Percentiles rank a stretch among this genome's conserved stretches.
phyloP scores from a whole-genome alignment of 805 yeast genomes.

The Schwanniomyces polymorphus region DNA sequence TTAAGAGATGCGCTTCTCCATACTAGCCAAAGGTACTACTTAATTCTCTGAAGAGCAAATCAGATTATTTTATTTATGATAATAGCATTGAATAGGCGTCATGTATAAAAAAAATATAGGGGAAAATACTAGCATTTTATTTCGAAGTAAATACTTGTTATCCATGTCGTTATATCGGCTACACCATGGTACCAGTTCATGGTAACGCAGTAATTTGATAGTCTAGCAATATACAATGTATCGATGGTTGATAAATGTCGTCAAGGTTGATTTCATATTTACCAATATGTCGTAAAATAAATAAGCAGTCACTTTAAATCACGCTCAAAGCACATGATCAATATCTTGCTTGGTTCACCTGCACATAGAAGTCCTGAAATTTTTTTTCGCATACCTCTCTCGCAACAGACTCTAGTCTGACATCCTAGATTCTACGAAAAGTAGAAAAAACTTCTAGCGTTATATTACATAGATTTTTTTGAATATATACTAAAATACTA shows the following conservation, averaged over 20 bases:
- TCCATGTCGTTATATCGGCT: too few relatives aligned
- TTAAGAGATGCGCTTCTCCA: too few relatives aligned
- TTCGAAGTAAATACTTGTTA: too few relatives aligned
- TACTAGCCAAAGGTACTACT: too few relatives aligned
- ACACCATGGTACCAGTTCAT: too few relatives aligned
- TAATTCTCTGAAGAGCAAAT: too few relatives aligned
- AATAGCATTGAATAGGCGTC: too few relatives aligned
- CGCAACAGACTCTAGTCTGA: neutral
- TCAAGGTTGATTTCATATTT: neutral
- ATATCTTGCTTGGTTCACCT: neutral
- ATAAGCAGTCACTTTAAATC: neutral
- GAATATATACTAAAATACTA: conserved; percentile 15
- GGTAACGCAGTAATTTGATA: too few relatives aligned
- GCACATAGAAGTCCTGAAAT: neutral
- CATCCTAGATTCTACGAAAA: conserved; percentile 1
- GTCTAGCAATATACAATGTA: neutral
- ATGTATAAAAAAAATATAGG: too few relatives aligned
- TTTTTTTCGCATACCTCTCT: neutral
- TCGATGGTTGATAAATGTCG: neutral
- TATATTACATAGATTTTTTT: conserved; percentile 3
- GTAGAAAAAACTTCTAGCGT: neutral
- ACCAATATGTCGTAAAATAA: neutral
- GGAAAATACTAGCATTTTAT: too few relatives aligned
- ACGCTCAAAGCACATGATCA: neutral
- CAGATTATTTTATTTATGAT: too few relatives aligned